Evolutionary conservation across 2,329 filamentous ascomycete genomes (phyloP).

Genomic region (Amesomyces nigricolor): DNA sequence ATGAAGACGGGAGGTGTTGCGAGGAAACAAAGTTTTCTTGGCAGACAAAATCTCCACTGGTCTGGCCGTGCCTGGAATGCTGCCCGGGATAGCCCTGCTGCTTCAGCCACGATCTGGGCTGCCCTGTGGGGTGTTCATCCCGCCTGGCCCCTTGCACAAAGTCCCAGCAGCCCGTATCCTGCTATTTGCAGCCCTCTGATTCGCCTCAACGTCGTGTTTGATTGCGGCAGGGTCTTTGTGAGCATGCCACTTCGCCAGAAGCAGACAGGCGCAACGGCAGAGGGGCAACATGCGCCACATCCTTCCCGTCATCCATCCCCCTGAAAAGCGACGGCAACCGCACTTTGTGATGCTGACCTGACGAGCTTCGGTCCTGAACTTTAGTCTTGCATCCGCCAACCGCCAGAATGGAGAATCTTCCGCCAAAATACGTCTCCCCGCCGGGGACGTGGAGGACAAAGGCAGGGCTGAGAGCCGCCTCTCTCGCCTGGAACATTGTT

Average conservation of each 20-base stretch:
- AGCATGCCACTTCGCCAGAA: neutral
- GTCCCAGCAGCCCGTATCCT: neutral
- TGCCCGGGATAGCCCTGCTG: neutral
- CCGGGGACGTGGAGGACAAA: conserved; percentile 13
- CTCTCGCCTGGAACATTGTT: neutral
- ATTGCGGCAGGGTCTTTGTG: neutral
- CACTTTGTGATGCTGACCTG: neutral
- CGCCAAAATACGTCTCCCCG: conserved; percentile 17
- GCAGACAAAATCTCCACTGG: no score
- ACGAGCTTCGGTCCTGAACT: no score
- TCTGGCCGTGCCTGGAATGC: no score
- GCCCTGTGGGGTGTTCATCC: neutral
- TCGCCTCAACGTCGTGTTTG: neutral
- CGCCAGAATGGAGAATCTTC: neutral
- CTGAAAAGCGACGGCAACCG: neutral
- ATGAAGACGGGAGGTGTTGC: no score
- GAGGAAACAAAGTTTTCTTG: no score
- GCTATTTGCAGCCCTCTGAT: neutral
- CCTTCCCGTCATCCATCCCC: neutral
- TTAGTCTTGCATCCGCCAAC: no score
- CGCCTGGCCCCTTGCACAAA: neutral
- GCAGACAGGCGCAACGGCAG: neutral
- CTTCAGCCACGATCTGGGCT: neutral
- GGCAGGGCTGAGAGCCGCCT: conserved; percentile 2
- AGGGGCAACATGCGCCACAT: neutral